Evolutionary conservation across 257 asterid genomes (phyloP).

Genomic region (Scutellaria minor): DNA sequence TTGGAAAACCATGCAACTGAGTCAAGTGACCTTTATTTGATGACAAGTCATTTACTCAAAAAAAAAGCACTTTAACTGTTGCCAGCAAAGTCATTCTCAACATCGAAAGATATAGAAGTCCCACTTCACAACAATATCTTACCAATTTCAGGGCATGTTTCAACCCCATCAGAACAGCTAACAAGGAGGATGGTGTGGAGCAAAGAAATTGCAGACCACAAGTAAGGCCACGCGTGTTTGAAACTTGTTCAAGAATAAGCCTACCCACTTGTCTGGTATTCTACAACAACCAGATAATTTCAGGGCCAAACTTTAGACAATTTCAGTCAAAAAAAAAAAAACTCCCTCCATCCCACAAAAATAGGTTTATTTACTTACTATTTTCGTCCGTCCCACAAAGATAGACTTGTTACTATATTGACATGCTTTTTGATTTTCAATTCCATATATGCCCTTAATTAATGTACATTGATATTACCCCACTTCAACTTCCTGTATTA

Average conservation of each 20-base stretch:
- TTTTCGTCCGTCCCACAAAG: too few relatives aligned
- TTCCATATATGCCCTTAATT: too few relatives aligned
- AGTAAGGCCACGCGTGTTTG: slow-evolving; percentile 76
- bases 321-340: slow-evolving; percentile 9
- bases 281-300: slow-evolving; percentile 58
- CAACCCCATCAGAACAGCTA: slow-evolving; percentile 68
- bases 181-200: slow-evolving; percentile 68
- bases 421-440: too few relatives aligned
- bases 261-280: slow-evolving; percentile 78
- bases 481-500: too few relatives aligned
- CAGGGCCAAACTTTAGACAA: slow-evolving; percentile 32
- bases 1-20: slow-evolving; percentile 27
- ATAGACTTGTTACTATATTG: too few relatives aligned
- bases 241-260: slow-evolving; percentile 85
- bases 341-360: too few relatives aligned
- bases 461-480: too few relatives aligned
- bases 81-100: slow-evolving; percentile 23
- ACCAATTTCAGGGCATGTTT: slow-evolving; percentile 93
- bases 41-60: slow-evolving; percentile 24
- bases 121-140: slow-evolving; percentile 35
- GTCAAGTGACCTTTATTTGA: slow-evolving; percentile 29
- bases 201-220: slow-evolving; percentile 86
- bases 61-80: slow-evolving; percentile 14
- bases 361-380: too few relatives aligned
- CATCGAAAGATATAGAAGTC: slow-evolving; percentile 22